Evolutionary conservation across 2,329 filamentous ascomycete genomes (phyloP).

Genomic region (Plectosphaerella plurivora): DNA sequence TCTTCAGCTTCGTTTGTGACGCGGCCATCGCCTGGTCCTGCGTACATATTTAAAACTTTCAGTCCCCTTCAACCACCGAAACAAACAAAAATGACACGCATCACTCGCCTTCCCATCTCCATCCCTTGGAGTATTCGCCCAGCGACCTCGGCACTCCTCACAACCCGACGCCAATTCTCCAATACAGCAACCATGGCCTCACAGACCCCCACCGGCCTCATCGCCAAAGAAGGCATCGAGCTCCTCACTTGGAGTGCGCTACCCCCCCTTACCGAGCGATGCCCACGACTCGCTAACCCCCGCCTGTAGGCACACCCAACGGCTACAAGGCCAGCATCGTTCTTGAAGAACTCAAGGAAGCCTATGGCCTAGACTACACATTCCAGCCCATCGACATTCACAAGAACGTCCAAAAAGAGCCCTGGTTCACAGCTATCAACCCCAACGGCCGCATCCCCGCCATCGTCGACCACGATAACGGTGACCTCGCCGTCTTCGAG

Average conservation of each 20-base stretch:
- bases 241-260: slow-evolving; percentile 49
- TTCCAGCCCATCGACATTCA: slow-evolving; percentile 54
- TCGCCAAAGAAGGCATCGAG: slow-evolving; percentile 61
- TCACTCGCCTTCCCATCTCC: no score
- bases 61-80: no score
- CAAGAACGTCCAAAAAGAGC: slow-evolving; percentile 62
- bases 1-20: no score
- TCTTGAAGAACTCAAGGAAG: slow-evolving; percentile 63
- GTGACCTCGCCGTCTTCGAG: slow-evolving; percentile 65
- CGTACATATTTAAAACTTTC: no score
- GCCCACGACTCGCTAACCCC: slow-evolving; percentile 5
- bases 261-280: background rate
- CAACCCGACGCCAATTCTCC: no score
- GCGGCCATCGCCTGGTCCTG: no score
- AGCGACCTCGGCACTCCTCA: no score
- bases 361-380: slow-evolving; percentile 57
- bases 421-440: slow-evolving; percentile 58
- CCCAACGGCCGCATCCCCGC: slow-evolving; percentile 65
- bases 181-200: no score
- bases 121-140: no score
- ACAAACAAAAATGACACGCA: no score
- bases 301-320: slow-evolving; percentile 40
- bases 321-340: slow-evolving; percentile 55
- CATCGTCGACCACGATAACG: slow-evolving; percentile 61
- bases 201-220: slow-evolving; percentile 41